Base-by-base conservation (phyloP, 2,329 filamentous ascomycete species). In the Cladorrhinum sp. region DNA sequence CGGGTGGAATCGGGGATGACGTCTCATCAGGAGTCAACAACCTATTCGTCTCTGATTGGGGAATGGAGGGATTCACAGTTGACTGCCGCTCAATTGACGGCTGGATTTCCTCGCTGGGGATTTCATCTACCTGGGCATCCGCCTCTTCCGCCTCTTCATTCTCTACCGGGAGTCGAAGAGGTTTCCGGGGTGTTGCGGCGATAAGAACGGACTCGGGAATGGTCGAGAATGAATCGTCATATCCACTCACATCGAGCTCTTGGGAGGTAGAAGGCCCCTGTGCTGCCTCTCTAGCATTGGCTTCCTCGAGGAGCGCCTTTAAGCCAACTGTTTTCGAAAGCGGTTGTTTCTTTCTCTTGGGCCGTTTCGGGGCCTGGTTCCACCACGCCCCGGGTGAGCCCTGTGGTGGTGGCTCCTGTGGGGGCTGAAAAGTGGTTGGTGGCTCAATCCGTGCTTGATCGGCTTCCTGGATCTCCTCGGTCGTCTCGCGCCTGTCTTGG, bases 151-250 rank as follows among this genome's bases (percentile, higher is more conserved):
- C 62, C 6, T 59, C 38, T 8, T 60, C 20, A 8, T 54, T 61
- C 22, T 57, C 52, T n/a, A 64, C 59, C n/a, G 36, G 20, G 20
- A 27, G 20, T 45, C 32, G 29, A 6, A 36, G 12, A n/a, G 13
- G 23, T 48, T 61, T 63, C 51, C 58, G 71, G 1, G 78, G 81
- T 1, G 77, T 82, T 3, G 80, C 82, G 25, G 80, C 80, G 13
- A 75, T 76, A 3, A 85, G 76, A 2, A 84, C 72, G 3, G 71
- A 75, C 16, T 81, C 77, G 0, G 83, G 81, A 16, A 85, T 82
- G 55, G 83, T 81, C 0, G 82, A 85, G 64, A 85, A 85, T 0
- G 81, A 83, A 63, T 85, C 82, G 1, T 84, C 80, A 50, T 83
- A 81, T 25, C 70, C 54, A 41, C 70, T 72, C 2, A 72, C 70